Evolutionary conservation across 192 early-diverging fungal species (phyloP).

Genomic region (Phycomyces blakesleeanus): DNA sequence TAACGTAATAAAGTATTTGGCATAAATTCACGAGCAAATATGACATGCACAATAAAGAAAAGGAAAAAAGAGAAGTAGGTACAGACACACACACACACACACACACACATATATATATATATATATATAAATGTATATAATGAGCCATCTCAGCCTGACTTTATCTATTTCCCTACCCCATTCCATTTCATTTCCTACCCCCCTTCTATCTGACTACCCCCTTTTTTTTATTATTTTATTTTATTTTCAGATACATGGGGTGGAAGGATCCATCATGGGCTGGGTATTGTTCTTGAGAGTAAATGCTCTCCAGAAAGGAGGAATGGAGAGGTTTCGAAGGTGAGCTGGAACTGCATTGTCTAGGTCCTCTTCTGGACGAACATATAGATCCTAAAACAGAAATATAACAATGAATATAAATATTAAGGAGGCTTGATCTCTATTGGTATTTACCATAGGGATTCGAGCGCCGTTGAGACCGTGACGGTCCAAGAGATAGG

Average conservation of each 20-base stretch:
- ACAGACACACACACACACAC: background rate
- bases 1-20: no score
- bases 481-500: background rate
- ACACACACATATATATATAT: no score
- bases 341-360: conserved; percentile 6
- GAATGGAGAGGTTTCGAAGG: conserved; percentile 18
- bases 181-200: no score
- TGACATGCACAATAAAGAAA: background rate
- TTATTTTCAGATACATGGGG: background rate
- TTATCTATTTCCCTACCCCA: no score
- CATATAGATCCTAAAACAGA: conserved; percentile 1
- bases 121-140: no score
- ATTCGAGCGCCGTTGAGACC: conserved; percentile 9
- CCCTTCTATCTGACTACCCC: no score
- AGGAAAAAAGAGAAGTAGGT: background rate
- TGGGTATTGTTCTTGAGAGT: conserved; percentile 11
- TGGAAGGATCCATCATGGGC: conserved; percentile 9
- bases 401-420: background rate
- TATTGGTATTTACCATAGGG: conserved; percentile 10
- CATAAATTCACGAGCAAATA: background rate
- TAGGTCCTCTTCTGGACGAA: conserved; percentile 1
- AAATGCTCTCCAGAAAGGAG: conserved; percentile 21
- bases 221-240: no score
- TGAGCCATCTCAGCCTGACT: no score
- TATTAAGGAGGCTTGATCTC: background rate